Conservation (phyloP, 106 monocot species). For the Dactylorhiza incarnata region DNA sequence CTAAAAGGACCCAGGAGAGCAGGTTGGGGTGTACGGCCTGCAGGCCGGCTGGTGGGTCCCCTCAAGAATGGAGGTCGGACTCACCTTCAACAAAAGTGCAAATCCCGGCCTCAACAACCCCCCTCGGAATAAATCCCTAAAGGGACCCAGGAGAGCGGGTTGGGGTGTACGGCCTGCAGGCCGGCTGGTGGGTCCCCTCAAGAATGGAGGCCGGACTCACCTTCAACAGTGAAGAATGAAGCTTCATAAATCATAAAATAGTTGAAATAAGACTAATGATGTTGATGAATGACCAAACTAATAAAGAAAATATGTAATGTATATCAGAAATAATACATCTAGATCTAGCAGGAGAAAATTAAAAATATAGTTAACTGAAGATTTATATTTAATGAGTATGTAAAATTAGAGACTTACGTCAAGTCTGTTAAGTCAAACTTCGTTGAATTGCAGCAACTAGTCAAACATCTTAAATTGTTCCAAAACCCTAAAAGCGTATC, state of each 20-base stretch:
- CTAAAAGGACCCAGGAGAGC: too few relatives aligned
- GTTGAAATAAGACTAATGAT: background rate
- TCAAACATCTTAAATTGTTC: slow-evolving; percentile 24
- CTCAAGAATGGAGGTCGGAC: too few relatives aligned
- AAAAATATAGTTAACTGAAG: background rate
- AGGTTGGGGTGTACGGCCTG: too few relatives aligned
- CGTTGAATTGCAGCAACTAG: slow-evolving; percentile 20
- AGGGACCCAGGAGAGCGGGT: too few relatives aligned
- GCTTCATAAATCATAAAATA: background rate
- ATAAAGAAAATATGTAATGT: background rate
- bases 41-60: too few relatives aligned
- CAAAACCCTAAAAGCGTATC: slow-evolving; percentile 10
- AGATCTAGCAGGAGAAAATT: background rate
- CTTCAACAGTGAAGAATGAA: background rate
- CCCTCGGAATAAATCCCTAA: too few relatives aligned
- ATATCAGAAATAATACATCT: background rate
- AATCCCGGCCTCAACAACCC: too few relatives aligned
- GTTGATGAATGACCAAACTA: background rate
- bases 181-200: too few relatives aligned
- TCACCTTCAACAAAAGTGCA: too few relatives aligned
- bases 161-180: too few relatives aligned
- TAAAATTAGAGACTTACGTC: slow-evolving; percentile 51
- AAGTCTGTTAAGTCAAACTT: slow-evolving; percentile 76
- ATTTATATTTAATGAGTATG: background rate
- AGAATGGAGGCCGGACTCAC: too few relatives aligned